Evolutionary conservation across 306 rosid genomes (phyloP), one percentile per base, ranked within the genome.

Genomic region (Nissolia schottii): DNA sequence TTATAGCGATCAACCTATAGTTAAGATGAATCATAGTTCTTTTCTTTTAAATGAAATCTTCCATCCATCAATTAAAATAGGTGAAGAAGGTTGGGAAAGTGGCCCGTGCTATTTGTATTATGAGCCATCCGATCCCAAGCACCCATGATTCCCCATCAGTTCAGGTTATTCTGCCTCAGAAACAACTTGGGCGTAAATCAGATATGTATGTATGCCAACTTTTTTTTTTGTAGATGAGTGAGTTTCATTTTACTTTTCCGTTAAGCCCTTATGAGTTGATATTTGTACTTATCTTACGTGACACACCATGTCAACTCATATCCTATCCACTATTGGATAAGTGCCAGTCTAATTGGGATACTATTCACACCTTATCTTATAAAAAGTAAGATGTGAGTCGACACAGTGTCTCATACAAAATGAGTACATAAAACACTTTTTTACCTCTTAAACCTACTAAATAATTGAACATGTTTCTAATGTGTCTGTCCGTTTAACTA

Each of bases 111-210:
- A 77, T 83, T 78, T 86, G 90, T 23, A 86, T 86, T 56, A 86
- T 86, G 90, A 83, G 90, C 50, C 90, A 86, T 76, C 86, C 90
- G 15, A 83, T 86, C 60, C 88, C 90, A 7, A 72, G 75, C 66
- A 83, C 90, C 46, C 34, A 78, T n/a, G 79, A 86, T 28, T 83
- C 90, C 75, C 77, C 78, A 15, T 86, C 87, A 16, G 87, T 74
- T 6, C 87, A 86, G 66, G 86, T 86, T 64, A 86, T 86, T 69
- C 81, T 86, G 53, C 90, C 90, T 5, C 90, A 83, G 77, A 86
- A 86, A 73, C 90, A 86, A 73, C 88, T 86, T 10, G 86, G 80
- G 31, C 84, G 88, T 11, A 83, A 81, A 83, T 86, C 90, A 31
- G 90, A 86, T 28, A 83, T 83, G 90, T 83, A 83, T 27, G 88